These are phyloP conservation scores for Alternaria sp. DNA, from an alignment of 2,329 filamentous ascomycete species.

Conservation along the genomic window DNA sequence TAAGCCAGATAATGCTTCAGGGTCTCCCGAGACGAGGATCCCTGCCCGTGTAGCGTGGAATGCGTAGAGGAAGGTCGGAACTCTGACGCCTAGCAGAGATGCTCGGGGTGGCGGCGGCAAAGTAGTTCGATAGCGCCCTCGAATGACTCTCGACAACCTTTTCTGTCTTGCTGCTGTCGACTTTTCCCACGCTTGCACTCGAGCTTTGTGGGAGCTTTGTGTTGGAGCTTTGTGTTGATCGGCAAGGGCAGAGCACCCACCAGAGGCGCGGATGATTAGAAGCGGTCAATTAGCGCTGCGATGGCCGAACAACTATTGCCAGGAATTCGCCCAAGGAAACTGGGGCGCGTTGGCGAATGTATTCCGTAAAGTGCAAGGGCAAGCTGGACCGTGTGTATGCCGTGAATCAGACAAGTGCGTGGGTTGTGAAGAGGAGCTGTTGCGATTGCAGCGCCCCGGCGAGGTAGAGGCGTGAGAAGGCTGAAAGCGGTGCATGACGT, in stretches of 20 bases:
- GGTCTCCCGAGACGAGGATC: slow-evolving; percentile 18
- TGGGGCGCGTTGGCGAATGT: slow-evolving; percentile 5
- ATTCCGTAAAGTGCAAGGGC: not conserved
- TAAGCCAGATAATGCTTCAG: slow-evolving; percentile 17
- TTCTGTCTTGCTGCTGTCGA: not conserved
- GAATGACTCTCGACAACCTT: not conserved
- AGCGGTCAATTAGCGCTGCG: slow-evolving; percentile 21
- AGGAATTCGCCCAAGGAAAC: not conserved
- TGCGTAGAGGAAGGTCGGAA: not conserved
- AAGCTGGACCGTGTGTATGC: slow-evolving; percentile 1
- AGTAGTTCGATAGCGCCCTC: slow-evolving; percentile 1
- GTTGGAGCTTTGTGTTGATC: not conserved
- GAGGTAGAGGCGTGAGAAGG: not conserved
- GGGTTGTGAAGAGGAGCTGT: not conserved
- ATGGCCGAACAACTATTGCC: slow-evolving; percentile 12
- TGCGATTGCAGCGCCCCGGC: not conserved
- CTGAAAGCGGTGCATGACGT: slow-evolving; percentile 14
- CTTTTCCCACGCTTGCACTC: not conserved
- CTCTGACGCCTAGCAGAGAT: not conserved
- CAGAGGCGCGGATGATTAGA: slow-evolving; percentile 13
- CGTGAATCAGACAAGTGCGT: not conserved
- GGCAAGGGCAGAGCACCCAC: slow-evolving; percentile 14
- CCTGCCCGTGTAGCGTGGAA: slow-evolving; percentile 25
- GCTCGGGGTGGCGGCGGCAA: slow-evolving; percentile 15
- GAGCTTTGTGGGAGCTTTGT: not conserved